These are phyloP conservation scores for Starmerella kuoi DNA, from an alignment of 805 yeast genomes.

Conservation along the genomic window DNA sequence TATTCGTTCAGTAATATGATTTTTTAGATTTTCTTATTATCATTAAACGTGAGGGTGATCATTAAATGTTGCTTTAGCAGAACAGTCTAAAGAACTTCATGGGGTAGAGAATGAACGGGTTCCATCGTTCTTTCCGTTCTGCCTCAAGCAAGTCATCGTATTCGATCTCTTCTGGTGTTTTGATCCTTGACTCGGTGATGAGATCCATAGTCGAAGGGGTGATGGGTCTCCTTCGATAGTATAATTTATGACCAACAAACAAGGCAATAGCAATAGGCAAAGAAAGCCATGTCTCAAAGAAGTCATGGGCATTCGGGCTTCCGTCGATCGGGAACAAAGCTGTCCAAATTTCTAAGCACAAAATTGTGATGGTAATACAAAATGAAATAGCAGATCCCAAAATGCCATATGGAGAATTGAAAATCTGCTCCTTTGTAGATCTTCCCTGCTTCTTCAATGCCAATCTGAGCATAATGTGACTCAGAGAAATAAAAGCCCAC, in stretches of 20 bases:
- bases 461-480: slow-evolving; percentile 55
- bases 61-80: background rate
- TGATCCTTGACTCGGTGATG: slow-evolving; percentile 15
- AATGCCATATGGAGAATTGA: slow-evolving; percentile 55
- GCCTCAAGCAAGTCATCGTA: slow-evolving; percentile 1
- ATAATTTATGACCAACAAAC: slow-evolving; percentile 16
- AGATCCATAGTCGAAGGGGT: slow-evolving; percentile 15
- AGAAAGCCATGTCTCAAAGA: slow-evolving; percentile 47
- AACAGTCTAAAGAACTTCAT: background rate
- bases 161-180: slow-evolving; percentile 12
- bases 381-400: slow-evolving; percentile 57
- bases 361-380: slow-evolving; percentile 44
- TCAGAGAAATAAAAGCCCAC: slow-evolving; percentile 62
- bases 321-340: slow-evolving; percentile 59
- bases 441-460: slow-evolving; percentile 57
- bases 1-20: background rate
- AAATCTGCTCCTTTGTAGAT: slow-evolving; percentile 54
- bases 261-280: slow-evolving; percentile 25
- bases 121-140: background rate
- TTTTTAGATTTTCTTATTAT: too few species aligned
- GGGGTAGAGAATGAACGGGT: background rate
- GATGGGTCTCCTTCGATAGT: slow-evolving; percentile 10
- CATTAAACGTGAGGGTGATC: too few species aligned
- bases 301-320: slow-evolving; percentile 28
- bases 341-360: slow-evolving; percentile 71